Conservation (phyloP, 2,329 filamentous ascomycete genomes). For the Aspergillus sp. region DNA sequence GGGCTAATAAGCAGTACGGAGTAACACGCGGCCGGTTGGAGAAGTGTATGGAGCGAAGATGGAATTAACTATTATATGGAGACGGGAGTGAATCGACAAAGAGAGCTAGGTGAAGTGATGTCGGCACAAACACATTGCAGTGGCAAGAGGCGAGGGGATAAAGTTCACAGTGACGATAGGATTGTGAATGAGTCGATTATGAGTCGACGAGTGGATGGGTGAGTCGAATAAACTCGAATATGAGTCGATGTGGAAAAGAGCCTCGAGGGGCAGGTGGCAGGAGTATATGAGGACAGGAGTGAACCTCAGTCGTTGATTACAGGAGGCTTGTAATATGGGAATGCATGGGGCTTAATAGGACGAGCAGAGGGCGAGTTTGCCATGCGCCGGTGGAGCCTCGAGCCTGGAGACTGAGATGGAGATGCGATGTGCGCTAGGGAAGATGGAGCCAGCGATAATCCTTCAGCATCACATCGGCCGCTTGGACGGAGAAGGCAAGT, state of each 20-base stretch:
- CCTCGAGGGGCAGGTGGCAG: neutral
- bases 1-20: neutral
- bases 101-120: constrained; percentile 3
- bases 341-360: constrained; percentile 8
- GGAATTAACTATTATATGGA: constrained; percentile 9
- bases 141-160: constrained; percentile 14
- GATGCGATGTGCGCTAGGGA: constrained; percentile 4
- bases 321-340: neutral
- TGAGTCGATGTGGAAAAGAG: neutral
- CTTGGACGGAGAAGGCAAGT: neutral
- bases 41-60: neutral
- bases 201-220: too few species aligned
- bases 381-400: constrained; percentile 17
- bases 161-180: constrained; percentile 16
- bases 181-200: too few species aligned
- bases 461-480: neutral
- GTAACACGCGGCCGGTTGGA: neutral
- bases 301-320: neutral
- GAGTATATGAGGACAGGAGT: neutral
- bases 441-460: neutral
- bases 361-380: constrained; percentile 10
- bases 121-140: constrained; percentile 17
- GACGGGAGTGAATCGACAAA: neutral
- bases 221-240: neutral
- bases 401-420: neutral